Conservation (phyloP, 495 filamentous ascomycete species). For the Penicillium herquei region DNA sequence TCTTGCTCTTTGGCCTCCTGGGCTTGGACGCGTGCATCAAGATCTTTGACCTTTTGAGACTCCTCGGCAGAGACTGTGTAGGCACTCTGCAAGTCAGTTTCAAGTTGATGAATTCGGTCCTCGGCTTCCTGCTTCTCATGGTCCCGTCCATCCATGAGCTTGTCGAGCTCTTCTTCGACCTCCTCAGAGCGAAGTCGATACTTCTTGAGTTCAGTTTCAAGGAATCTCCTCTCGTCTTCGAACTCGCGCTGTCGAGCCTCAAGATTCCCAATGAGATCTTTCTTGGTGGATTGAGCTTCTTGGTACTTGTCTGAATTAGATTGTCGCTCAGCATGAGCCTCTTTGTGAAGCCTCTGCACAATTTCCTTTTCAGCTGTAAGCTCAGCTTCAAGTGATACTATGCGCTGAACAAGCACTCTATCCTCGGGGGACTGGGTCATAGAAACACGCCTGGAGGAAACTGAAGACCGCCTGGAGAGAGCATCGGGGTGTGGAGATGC, state of each 20-base stretch:
- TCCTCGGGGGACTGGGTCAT: slow-evolving; percentile 64
- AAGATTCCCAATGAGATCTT: slow-evolving; percentile 91
- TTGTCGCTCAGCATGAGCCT: slow-evolving; percentile 63
- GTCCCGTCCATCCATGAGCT: slow-evolving; percentile 76
- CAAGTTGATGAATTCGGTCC: slow-evolving; percentile 64
- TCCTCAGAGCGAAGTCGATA: slow-evolving; percentile 78
- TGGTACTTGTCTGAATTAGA: slow-evolving; percentile 68
- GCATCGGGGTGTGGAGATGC: slow-evolving; percentile 55
- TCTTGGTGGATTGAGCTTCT: slow-evolving; percentile 86
- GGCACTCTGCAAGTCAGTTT: slow-evolving; percentile 65
- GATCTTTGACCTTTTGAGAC: slow-evolving; percentile 51
- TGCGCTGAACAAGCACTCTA: slow-evolving; percentile 62
- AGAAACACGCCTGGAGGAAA: slow-evolving; percentile 66
- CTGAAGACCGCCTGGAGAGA: slow-evolving; percentile 59
- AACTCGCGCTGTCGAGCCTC: slow-evolving; percentile 90
- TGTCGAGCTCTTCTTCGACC: slow-evolving; percentile 84
- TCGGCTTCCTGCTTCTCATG: slow-evolving; percentile 70
- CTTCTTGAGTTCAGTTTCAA: slow-evolving; percentile 75
- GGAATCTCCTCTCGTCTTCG: slow-evolving; percentile 71
- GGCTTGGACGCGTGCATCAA: slow-evolving; percentile 23
- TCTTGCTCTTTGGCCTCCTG: slow-evolving; percentile 10
- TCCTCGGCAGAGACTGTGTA: slow-evolving; percentile 57
- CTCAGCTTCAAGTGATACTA: slow-evolving; percentile 80
- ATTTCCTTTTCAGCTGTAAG: slow-evolving; percentile 63
- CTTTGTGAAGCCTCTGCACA: slow-evolving; percentile 54